Evolutionary conservation across 2,329 filamentous ascomycete species (phyloP).

Genomic region (Septoria linicola): DNA sequence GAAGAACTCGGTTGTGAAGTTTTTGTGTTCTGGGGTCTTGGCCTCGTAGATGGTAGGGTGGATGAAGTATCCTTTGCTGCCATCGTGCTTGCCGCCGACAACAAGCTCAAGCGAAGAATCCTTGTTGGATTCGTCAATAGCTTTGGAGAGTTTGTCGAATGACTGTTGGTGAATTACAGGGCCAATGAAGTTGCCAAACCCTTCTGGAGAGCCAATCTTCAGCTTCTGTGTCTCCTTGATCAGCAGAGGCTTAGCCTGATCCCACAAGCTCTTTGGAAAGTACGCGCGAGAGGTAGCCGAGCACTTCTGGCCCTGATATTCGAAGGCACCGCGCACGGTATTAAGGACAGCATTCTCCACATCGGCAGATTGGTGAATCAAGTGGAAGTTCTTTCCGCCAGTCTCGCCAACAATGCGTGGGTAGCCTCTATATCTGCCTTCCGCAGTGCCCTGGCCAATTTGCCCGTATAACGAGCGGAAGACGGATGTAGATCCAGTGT

Average conservation of each 20-base stretch:
- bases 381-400: conserved; percentile 90
- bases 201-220: conserved; percentile 66
- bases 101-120: conserved; percentile 72
- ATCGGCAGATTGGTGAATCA: conserved; percentile 75
- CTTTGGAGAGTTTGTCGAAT: conserved; percentile 75
- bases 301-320: conserved; percentile 91
- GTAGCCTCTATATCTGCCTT: conserved; percentile 80
- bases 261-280: conserved; percentile 72
- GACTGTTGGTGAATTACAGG: conserved; percentile 80
- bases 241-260: conserved; percentile 66
- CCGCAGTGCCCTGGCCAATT: conserved; percentile 77
- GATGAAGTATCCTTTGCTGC: conserved; percentile 76
- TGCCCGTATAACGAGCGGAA: conserved; percentile 86
- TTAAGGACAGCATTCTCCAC: conserved; percentile 75
- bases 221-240: conserved; percentile 68
- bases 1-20: conserved; percentile 78
- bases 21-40: conserved; percentile 68
- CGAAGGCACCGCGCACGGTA: conserved; percentile 82
- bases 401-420: conserved; percentile 88
- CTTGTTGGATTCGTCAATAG: conserved; percentile 76
- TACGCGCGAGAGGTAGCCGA: conserved; percentile 80
- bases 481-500: conserved; percentile 87
- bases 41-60: conserved; percentile 80
- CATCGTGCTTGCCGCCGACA: conserved; percentile 74
- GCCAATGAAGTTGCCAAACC: conserved; percentile 77